Evolutionary conservation across 805 yeast species (phyloP), one percentile per base, ranked within the genome.

Genomic region (Brettanomyces naardenensis): DNA sequence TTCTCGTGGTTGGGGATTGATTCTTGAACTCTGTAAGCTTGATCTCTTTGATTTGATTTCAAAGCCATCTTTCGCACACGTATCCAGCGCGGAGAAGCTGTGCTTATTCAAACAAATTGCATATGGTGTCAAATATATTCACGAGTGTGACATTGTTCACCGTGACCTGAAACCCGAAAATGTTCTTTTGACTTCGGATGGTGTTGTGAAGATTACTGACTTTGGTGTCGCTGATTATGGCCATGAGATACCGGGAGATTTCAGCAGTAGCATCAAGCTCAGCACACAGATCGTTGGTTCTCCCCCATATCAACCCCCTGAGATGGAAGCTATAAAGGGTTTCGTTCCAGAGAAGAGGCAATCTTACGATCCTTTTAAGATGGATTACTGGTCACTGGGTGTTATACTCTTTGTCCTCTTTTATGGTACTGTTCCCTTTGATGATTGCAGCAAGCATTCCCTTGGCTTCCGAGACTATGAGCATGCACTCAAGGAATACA

Each of bases 121-220:
- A 3, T 67, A 69, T 45, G 94, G 87, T 6, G 52, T 83, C 22
- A 75, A 71, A 46, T 80, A 64, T 47, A 66, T 90, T 44, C 98
- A 90, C 56, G 66, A 69, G 28, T 64, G 70, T 48, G 77, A 89
- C 61, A 83, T 90, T 51, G 96, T 89, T 15, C 97, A 90, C 58
- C 72, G 97, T 41, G 98, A 90, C 59, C 68, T 90, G 53, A 90
- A 90, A 63, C 97, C 97, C 5, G 98, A 90, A 56, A 90, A 90
- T 60, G 67, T 90, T 34, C 68, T 90, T 32, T 80, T 86, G 49
- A 64, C 84, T 27, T 60, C 68, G 17, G 56, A 62, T 14, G 78
- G 73, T 9, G 66, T 69, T 20, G 71, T 80, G 42, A 80, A 92
- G 26, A 69, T 90, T 46, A 95, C 97, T 1, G 98, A 90, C 63